Base-by-base conservation (phyloP, 2,329 filamentous ascomycete genomes). In the Tolypocladium ovalisporum region DNA sequence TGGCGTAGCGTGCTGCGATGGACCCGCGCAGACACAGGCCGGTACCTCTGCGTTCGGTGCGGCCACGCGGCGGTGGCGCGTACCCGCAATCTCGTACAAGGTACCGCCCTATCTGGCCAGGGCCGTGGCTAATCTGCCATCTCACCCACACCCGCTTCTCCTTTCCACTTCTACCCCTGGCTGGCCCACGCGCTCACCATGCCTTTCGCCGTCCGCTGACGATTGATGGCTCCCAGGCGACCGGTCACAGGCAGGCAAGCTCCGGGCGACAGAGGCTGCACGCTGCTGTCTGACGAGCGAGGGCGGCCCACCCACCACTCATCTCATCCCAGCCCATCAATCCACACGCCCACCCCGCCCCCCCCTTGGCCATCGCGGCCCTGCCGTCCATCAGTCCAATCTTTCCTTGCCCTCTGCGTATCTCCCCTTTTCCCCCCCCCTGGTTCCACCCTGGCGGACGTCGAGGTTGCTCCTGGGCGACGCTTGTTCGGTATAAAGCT, bases 401-500 rank as follows among this genome's bases (percentile, higher is more conserved):
- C 47, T 51, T 51, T 32, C 27, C 27, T 32, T n/a, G 47, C 17
- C 27, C 13, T 34, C 27, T 51, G 40, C 10, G 40, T 44, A 12
- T 44, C 40, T 44, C 40, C 22, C 40, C 9, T 24, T 9, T 24
- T 27, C 27, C 27, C 9, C 47, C 17, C 27, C 29, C 47, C 47
- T 13, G 49, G 47, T 59, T 55, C 58, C 57, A 55, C 59, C 57
- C 57, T 59, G 57, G 27, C 15, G 5, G 15, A 17, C 29, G 47
- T 34, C 8, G 47, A 34, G 27, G 47, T 13, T 34, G 29, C 27
- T 29, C 27, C 3, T 15, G 42, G 44, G 44, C 24, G 44, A 29
- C 15, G 47, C 27, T 29, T 29, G 19, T 27, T 51, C 47, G 27
- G 73, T 80, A 81, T 81, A 80, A 79, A 81, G 78, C 66, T 70